Conservation (phyloP, 805 yeast genomes). For the Cyberlindnera galapagoensis region DNA sequence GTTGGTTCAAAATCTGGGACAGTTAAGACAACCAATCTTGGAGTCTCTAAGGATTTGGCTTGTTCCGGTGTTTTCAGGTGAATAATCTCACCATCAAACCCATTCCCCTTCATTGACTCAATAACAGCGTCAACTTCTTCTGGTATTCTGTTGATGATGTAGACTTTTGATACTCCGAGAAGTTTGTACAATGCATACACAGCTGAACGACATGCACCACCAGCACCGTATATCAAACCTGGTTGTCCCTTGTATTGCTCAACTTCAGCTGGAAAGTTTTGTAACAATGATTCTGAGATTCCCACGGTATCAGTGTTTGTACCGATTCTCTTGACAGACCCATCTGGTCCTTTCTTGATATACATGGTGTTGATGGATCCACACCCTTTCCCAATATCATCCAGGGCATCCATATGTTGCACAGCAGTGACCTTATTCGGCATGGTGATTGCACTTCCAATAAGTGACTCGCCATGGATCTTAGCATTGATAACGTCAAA, state of each 20-base stretch:
- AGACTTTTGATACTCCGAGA: constrained; percentile 20
- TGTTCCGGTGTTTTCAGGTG: constrained; percentile 18
- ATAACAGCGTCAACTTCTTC: constrained; percentile 17
- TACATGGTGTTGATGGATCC: constrained; percentile 24
- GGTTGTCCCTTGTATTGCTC: constrained; percentile 10
- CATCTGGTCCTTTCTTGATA: constrained; percentile 8
- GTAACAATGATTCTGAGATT: constrained; percentile 16
- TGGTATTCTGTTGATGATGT: constrained; percentile 20
- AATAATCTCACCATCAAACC: constrained; percentile 22
- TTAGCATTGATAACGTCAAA: constrained; percentile 11
- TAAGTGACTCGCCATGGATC: constrained; percentile 9
- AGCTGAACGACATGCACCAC: constrained; percentile 25
- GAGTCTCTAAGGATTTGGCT: constrained; percentile 14
- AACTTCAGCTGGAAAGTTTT: constrained; percentile 17
- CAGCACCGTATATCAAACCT: constrained; percentile 23
- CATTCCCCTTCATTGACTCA: constrained; percentile 16
- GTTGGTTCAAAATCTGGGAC: constrained; percentile 21
- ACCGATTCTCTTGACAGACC: constrained; percentile 13
- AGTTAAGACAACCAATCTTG: constrained; percentile 17
- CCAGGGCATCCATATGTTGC: constrained; percentile 16
- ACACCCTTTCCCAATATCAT: constrained; percentile 21
- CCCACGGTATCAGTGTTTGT: constrained; percentile 25
- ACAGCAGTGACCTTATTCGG: constrained; percentile 22
- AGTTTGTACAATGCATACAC: constrained; percentile 19
- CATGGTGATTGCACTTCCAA: constrained; percentile 23